phyloP scores from a whole-genome alignment of 2,329 filamentous ascomycete genomes.

The Botrytis hyacinthi region DNA sequence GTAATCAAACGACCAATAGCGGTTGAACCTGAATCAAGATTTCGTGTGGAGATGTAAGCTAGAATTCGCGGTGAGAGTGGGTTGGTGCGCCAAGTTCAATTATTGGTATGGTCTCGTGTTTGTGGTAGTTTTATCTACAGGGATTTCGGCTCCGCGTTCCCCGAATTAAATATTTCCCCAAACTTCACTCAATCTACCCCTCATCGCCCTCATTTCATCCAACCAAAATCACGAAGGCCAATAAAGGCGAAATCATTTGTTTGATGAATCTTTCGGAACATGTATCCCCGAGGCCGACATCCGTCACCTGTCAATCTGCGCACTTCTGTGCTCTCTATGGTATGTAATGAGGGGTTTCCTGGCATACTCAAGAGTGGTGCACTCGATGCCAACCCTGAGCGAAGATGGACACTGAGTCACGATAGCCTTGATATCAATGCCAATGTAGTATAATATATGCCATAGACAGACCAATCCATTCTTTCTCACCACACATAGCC shows the following conservation, averaged over 20 bases:
- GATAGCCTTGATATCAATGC: background rate
- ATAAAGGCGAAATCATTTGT: background rate
- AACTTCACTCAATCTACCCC: background rate
- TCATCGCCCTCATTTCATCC: background rate
- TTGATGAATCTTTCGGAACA: background rate
- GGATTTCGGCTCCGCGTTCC: slow-evolving; percentile 8
- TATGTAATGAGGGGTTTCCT: background rate
- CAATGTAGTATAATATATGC: background rate
- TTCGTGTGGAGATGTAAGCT: background rate
- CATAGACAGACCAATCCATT: background rate
- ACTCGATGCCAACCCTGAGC: background rate
- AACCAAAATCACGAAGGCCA: background rate
- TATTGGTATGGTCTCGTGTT: background rate
- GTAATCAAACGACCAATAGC: background rate
- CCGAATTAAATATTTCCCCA: slow-evolving; percentile 1
- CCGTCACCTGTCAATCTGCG: background rate
- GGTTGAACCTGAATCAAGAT: background rate
- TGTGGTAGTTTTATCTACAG: background rate
- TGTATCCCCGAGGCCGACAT: slow-evolving; percentile 2
- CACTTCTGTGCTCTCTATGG: no score
- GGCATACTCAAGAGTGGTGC: background rate
- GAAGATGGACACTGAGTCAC: background rate
- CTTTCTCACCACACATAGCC: background rate
- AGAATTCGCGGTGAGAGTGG: background rate
- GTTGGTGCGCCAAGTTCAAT: background rate